Evolutionary conservation across 345 rosid species (phyloP), one percentile per base, ranked within the genome.

Genomic region (Arabis hirsuta): DNA sequence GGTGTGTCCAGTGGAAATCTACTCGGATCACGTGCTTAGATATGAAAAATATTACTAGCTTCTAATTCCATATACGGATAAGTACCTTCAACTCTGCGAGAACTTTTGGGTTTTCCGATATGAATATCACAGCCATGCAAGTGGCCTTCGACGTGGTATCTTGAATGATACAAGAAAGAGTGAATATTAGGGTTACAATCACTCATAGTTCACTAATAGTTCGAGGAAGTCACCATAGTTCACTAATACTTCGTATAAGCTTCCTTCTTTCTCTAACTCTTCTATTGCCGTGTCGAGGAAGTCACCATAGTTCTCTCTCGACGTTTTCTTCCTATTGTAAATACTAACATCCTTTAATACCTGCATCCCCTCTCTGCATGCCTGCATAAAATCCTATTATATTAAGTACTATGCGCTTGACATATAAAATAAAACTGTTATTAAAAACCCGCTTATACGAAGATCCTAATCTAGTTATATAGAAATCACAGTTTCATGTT

Each of bases 141-240:
- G 26, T 31, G 8, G 83, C 67, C 16, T 59, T 32, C 53, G 84
- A 79, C 26, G 67, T 72, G 11, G 77, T 65, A 61, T 81, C 87
- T 24, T 63, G 74, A 16, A 66, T 38, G 1, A 72, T 69, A 41
- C 63, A 50, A 0, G 72, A 61, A 65, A 81, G 68, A 50, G 10
- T 57, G 11, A 79, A 81, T n/a, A 81, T 29, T 20, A 74, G 58
- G 34, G 45, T 36, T 7, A 61, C 11, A 29, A 65, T 36, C 0
- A n/a, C 38, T 58, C 22, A 9, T 81, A 69, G 5, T 52, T 54
- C 10, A 81, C 10, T n/a, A n/a, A n/a, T n/a, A n/a, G n/a, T n/a
- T n/a, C n/a, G n/a, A n/a, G n/a, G n/a, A n/a, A n/a, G n/a, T n/a
- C n/a, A n/a, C n/a, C n/a, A n/a, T n/a, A n/a, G n/a, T n/a, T n/a